Evolutionary conservation across 2,329 filamentous ascomycete genomes (phyloP), one percentile per base, ranked within the genome.

Genomic region (Fusarium dlaminii): DNA sequence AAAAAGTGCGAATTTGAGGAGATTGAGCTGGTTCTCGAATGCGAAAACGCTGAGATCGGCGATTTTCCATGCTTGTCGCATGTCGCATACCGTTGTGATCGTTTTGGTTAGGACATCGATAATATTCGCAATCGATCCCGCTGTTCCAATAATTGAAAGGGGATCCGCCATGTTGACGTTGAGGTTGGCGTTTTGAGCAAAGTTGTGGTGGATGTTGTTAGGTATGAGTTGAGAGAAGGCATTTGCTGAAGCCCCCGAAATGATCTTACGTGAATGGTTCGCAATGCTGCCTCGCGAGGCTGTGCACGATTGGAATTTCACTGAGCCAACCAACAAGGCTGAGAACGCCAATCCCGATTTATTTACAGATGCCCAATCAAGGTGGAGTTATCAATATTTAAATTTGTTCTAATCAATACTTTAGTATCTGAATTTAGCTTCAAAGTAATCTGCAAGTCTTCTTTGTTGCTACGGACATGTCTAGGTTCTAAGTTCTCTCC

Each of bases 251-350:
- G 10, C 24, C 32, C 32, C 18, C 37, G 3, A 20, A 20, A 27
- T 37, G 17, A 27, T 37, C 32, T 37, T 24, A 54, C n/a, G 32
- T 37, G 12, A 37, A 17, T 29, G 49, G 49, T 37, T 54, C 49
- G 48, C 32, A 54, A 54, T 29, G 37, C 32, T 54, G 32, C 49
- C 49, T 54, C 12, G 24, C 32, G 49, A 22, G 49, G 49, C 49
- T 37, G 32, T 54, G 49, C 24, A 22, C 9, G 4, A 27, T 22
- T 52, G 24, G 8, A 27, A 54, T 14, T 36, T 5, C 49, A 10
- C 22, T 4, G 6, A 29, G 29, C 4, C 46, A 49, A n/a, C 2
- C 18, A 10, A 17, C n/a, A 14, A 51, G 30, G 30, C 30, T 51
- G 22, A 32, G 17, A 43, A 13, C 10, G n/a, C 8, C 18, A 6